Evolutionary conservation across 768 basidiomycete genomes (phyloP).

Genomic region (Vishniacozyma victoriae): DNA sequence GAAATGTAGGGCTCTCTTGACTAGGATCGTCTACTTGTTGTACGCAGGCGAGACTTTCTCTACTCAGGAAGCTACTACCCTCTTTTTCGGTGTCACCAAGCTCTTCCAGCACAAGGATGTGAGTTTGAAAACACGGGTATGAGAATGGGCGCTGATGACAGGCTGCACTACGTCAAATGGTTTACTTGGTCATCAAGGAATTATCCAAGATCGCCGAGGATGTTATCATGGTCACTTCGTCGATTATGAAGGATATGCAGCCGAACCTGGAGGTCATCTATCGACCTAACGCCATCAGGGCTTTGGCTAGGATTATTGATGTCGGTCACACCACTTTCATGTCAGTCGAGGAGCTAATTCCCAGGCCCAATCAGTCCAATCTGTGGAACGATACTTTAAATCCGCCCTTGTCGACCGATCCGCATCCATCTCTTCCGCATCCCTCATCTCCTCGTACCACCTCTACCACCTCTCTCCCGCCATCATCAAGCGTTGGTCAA

Average conservation of each 20-base stretch:
- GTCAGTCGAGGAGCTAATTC: background rate
- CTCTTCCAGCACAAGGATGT: constrained; percentile 99
- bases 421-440: constrained; percentile 89
- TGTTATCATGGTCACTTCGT: constrained; percentile 98
- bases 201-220: constrained; percentile 91
- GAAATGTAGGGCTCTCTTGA: constrained; percentile 92
- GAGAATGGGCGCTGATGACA: constrained; percentile 45
- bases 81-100: constrained; percentile 99
- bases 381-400: constrained; percentile 98
- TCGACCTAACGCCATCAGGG: constrained; percentile 93
- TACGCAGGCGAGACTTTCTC: constrained; percentile 93
- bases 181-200: constrained; percentile 98
- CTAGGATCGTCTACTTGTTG: constrained; percentile 90
- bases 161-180: constrained; percentile 93
- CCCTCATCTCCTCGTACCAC: constrained; percentile 94
- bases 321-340: constrained; percentile 56
- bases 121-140: constrained; percentile 45
- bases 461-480: constrained; percentile 88
- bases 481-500: constrained; percentile 98
- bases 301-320: constrained; percentile 92
- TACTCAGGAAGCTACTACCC: constrained; percentile 90
- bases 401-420: constrained; percentile 97
- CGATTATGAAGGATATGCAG: constrained; percentile 99
- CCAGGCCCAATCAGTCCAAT: constrained; percentile 59
- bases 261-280: constrained; percentile 98